Conservation (phyloP, 208 protist genomes). For the Leishmania tropica region DNA sequence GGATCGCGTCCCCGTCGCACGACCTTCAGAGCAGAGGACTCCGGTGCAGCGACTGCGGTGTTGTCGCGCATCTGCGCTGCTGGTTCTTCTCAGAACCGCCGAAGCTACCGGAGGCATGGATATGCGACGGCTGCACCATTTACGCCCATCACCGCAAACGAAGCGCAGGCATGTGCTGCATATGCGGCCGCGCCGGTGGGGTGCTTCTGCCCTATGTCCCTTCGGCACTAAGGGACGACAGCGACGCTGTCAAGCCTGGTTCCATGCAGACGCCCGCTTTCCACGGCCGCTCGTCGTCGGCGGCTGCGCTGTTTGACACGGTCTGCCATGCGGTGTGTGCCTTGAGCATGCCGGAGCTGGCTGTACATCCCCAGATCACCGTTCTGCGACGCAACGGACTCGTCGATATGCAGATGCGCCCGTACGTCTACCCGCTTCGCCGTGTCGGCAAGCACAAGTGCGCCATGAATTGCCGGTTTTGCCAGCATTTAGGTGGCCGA, state of each 20-base stretch:
- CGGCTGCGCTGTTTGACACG: conserved; percentile 18
- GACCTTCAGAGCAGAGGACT: conserved; percentile 31
- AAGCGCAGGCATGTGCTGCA: conserved; percentile 37
- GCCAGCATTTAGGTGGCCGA: conserved; percentile 41
- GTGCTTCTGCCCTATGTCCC: conserved; percentile 59
- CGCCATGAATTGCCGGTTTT: conserved; percentile 58
- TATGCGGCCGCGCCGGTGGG: conserved; percentile 63
- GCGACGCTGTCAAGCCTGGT: background rate
- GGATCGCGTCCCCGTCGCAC: background rate
- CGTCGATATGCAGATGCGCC: conserved; percentile 40
- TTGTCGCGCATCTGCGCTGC: conserved; percentile 60
- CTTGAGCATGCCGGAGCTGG: conserved; percentile 57
- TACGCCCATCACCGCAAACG: conserved; percentile 30
- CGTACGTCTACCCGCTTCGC: conserved; percentile 36
- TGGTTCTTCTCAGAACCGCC: conserved; percentile 59
- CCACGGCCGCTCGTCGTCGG: conserved; percentile 2
- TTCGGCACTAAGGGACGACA: conserved; percentile 15
- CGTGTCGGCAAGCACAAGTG: conserved; percentile 41
- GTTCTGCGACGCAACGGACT: conserved; percentile 30
- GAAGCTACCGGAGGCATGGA: conserved; percentile 43
- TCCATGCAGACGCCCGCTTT: background rate
- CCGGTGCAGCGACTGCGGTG: conserved; percentile 54
- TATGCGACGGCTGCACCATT: conserved; percentile 61
- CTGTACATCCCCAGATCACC: conserved; percentile 34
- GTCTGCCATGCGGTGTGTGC: conserved; percentile 72